A percentile compares a stretch with the other conserved stretches of the same genome.
Conservation (phyloP, 768 basidiomycete species). For the Lanmaoa rubissima region DNA sequence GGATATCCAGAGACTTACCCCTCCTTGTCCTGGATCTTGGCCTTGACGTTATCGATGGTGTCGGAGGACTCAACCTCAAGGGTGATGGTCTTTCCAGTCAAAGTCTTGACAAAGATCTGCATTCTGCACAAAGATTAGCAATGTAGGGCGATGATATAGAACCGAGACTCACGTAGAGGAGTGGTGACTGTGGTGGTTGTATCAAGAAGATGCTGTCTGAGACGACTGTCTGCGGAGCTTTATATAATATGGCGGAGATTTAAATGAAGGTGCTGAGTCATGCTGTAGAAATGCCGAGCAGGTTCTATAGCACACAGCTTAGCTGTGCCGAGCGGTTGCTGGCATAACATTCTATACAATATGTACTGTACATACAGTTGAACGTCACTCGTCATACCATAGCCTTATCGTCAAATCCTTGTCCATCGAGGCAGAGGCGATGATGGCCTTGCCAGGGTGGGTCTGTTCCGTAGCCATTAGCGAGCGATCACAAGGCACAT, state of each 20-base stretch:
- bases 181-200: slow-evolving; percentile 1
- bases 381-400: slow-evolving; percentile 59
- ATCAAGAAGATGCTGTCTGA: neutral
- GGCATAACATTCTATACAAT: too few species aligned
- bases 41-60: slow-evolving; percentile 28
- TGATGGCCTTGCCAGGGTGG: slow-evolving; percentile 69
- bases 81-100: slow-evolving; percentile 82
- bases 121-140: slow-evolving; percentile 10
- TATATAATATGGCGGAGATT: slow-evolving; percentile 23
- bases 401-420: slow-evolving; percentile 83
- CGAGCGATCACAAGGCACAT: neutral
- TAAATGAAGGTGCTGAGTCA: slow-evolving; percentile 11
- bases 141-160: neutral
- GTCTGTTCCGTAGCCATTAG: slow-evolving; percentile 45
- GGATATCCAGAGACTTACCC: slow-evolving; percentile 23
- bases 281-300: slow-evolving; percentile 6
- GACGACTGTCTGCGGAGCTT: neutral
- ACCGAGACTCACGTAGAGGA: slow-evolving; percentile 1
- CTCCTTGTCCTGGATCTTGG: slow-evolving; percentile 74
- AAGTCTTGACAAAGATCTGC: slow-evolving; percentile 83
- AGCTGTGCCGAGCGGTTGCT: too few species aligned
- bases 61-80: slow-evolving; percentile 30
- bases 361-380: neutral
- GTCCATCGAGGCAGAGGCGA: slow-evolving; percentile 89
- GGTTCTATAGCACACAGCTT: neutral